Base-by-base conservation (phyloP, 1,284 basidiomycete species). In the Mrakiaceae sp. region DNA sequence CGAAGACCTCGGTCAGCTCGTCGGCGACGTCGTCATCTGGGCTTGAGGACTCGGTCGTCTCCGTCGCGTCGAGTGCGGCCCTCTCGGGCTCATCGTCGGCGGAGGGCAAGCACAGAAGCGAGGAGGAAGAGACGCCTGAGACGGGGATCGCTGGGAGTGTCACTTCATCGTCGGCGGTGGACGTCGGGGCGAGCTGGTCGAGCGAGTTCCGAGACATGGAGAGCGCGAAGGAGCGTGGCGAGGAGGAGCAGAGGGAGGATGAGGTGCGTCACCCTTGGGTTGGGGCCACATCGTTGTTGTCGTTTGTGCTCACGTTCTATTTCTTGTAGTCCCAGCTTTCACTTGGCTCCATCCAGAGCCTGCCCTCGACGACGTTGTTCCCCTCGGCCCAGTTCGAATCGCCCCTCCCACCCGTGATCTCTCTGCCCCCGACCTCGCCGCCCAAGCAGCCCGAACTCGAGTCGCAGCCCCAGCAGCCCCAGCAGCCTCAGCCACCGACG, bases 151-250 rank as follows among this genome's bases (percentile, higher is more conserved):
- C 51, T 10, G 27, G 44, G 39, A 39, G 49, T 2, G 62, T n/a
- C 40, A 40, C 5, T 14, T 44, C 5, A 51, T 42, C 4, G 14
- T 27, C 39, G 11, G 44, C 9, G 27, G 39, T 2, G 11, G 48
- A 27, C 10, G 14, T 63, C 14, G 59, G 59, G 9, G 60, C 42
- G 58, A 66, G 64, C 60, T 65, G 64, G 64, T 56, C 64, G 44
- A 59, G 52, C 27, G 64, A 64, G 52, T 64, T 64, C 47, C 27
- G 46, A 11, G 42, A 50, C 46, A 54, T 55, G 49, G 60, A 55
- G n/a, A 57, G n/a, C 12, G 48, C 51, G 16, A 49, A 44, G 14
- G 8, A 27, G 27, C 27, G 27, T 27, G 27, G 27, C 27, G 27
- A 27, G 27, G 27, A 27, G 27, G 27, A 27, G 27, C 27, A 27